Evolutionary conservation across 2,329 filamentous ascomycete species (phyloP).

Genomic region (Diaporthe vaccinii): DNA sequence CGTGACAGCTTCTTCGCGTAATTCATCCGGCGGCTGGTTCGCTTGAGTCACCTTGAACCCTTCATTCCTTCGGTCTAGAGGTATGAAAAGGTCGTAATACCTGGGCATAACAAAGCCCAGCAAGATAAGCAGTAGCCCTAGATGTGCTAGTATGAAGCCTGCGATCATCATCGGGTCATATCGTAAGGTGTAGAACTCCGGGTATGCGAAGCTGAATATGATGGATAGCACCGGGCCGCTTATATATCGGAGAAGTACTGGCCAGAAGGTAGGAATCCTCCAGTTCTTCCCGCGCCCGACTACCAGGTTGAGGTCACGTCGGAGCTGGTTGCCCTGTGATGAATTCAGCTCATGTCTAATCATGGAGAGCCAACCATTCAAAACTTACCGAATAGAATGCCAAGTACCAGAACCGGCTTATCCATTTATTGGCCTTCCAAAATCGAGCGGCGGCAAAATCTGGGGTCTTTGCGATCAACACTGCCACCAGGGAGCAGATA

Average conservation of each 20-base stretch:
- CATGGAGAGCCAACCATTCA: not conserved
- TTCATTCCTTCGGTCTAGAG: conserved; percentile 59
- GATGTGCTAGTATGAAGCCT: conserved; percentile 62
- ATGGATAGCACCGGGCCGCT: conserved; percentile 64
- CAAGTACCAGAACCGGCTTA: conserved; percentile 64
- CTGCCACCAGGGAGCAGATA: conserved; percentile 54
- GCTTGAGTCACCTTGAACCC: not conserved
- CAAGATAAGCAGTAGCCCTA: conserved; percentile 61
- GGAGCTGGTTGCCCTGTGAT: conserved; percentile 66
- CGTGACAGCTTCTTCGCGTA: not conserved
- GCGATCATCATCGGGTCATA: conserved; percentile 65
- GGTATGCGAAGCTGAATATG: conserved; percentile 66
- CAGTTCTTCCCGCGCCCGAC: conserved; percentile 68
- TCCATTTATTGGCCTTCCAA: conserved; percentile 55
- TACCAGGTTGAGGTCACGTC: conserved; percentile 66
- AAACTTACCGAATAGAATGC: conserved; percentile 68
- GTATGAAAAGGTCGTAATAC: conserved; percentile 68
- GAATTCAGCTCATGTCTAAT: not conserved
- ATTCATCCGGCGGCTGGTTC: conserved; percentile 21
- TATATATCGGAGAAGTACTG: conserved; percentile 63
- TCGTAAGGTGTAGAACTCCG: conserved; percentile 60
- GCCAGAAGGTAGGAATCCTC: conserved; percentile 66
- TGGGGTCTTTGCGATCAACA: conserved; percentile 58
- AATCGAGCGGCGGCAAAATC: conserved; percentile 55
- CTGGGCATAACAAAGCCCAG: conserved; percentile 65